Evolutionary conservation across 306 rosid genomes (phyloP).

Genomic region (Corylus avellana): DNA sequence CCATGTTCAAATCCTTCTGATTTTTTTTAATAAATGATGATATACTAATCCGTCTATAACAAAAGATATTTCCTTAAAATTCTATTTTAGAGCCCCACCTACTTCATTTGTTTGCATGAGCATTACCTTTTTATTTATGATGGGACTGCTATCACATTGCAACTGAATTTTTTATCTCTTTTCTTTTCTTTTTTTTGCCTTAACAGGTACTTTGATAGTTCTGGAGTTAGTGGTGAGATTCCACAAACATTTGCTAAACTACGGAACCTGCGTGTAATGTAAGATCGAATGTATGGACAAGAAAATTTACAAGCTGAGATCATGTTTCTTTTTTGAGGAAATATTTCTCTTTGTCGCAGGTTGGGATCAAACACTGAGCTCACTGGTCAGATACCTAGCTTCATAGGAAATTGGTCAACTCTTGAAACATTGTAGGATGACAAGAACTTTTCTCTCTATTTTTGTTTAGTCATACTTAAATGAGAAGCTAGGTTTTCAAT

Average conservation of each 20-base stretch:
- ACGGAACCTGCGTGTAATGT: conserved; percentile 45
- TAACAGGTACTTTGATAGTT: conserved; percentile 70
- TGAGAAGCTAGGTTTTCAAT: background rate
- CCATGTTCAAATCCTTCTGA: background rate
- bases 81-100: background rate
- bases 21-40: too few relatives aligned
- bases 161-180: background rate
- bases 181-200: conserved; percentile 4
- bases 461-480: background rate
- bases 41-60: too few relatives aligned
- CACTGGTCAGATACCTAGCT: conserved; percentile 73
- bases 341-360: conserved; percentile 42
- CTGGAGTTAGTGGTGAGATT: conserved; percentile 76
- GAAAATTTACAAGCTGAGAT: background rate
- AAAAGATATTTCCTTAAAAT: too few relatives aligned
- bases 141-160: background rate
- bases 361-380: conserved; percentile 66
- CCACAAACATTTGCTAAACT: conserved; percentile 68
- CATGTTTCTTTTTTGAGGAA: background rate
- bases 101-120: background rate
- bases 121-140: background rate
- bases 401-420: conserved; percentile 70
- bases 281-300: conserved; percentile 31
- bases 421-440: conserved; percentile 63
- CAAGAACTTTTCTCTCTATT: background rate